Base-by-base conservation (phyloP, 148 eudicot species). In the Cornus florida region DNA sequence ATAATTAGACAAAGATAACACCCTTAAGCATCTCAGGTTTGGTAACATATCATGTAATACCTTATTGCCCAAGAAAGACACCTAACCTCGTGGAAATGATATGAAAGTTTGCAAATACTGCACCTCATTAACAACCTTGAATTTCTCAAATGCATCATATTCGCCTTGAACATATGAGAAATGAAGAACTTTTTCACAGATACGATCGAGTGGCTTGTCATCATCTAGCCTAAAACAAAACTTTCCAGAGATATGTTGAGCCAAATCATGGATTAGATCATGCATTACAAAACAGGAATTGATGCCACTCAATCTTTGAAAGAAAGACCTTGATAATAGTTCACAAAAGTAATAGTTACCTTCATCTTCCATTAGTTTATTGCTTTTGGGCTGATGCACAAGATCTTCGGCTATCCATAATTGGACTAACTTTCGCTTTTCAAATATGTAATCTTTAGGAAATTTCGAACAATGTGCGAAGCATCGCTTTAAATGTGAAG, bases 261-360 rank as follows among this genome's bases (percentile, higher is more conserved):
- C 48, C 10, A 84, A 57, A 70, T 78, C 81, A 72, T 84, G 87
- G 48, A 43, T 6, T 43, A 43, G 48, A 7, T 43, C 48, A 43
- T 43, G 87, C 87, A 84, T 84, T 13, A 66, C 72, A 56, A 41
- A 84, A 39, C 22, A 70, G 68, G 64, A 20, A 11, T 22, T 6
- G 19, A 57, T 31, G 20, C 28, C 23, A 1, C 48, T 43, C 6
- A 43, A 43, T 9, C 48, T 43, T 43, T 43, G 48, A 43, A 43
- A 43, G 48, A 43, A 43, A 43, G 9, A 43, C 48, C 48, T 43
- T 43, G 48, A 43, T 6, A 43, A 43, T 43, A 43, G 48, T 43
- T 43, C 48, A 6, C 10, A 8, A 43, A 43, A 43, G 48, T 43
- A 43, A 7, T 6, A 43, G 48, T 43, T 43, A 43, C 48, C 48